These are phyloP conservation scores for Lactuca saligna DNA, from an alignment of 129 eudicot genomes.

Conservation along the genomic window DNA sequence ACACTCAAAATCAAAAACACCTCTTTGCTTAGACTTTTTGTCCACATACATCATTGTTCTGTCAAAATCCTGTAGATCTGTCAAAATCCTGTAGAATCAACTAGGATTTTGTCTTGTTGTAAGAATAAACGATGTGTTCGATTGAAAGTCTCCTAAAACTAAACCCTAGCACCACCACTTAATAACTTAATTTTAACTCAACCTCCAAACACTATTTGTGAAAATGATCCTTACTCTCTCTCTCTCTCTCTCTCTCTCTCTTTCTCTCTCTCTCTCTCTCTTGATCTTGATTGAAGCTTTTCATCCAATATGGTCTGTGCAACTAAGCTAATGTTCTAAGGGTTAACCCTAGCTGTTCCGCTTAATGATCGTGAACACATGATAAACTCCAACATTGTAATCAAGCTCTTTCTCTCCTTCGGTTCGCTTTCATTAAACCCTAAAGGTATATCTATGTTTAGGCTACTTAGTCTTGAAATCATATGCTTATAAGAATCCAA, in stretches of 20 bases:
- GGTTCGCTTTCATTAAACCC: constrained; percentile 33
- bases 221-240: constrained; percentile 65
- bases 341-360: constrained; percentile 85
- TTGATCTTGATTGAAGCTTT: constrained; percentile 77
- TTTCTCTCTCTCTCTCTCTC: constrained; percentile 23
- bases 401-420: constrained; percentile 54
- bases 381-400: constrained; percentile 83
- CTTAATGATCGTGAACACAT: constrained; percentile 90
- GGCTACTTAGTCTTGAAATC: constrained; percentile 65
- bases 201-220: constrained; percentile 77
- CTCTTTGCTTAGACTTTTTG: constrained; percentile 54
- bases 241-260: too few relatives aligned
- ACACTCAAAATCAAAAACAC: constrained; percentile 50
- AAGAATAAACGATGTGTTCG: constrained; percentile 66
- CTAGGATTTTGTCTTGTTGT: constrained; percentile 50
- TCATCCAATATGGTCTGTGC: too few relatives aligned
- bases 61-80: constrained; percentile 82
- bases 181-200: constrained; percentile 63
- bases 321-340: constrained; percentile 90
- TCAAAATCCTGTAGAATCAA: too few relatives aligned
- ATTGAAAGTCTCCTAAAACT: constrained; percentile 73
- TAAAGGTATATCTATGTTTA: constrained; percentile 52
- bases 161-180: constrained; percentile 73
- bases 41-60: constrained; percentile 79
- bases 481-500: constrained; percentile 88